A percentile compares a stretch with the other conserved stretches of the same genome.
Evolutionary conservation across 192 early-diverging fungal genomes (phyloP).

Genomic region (Endogone sp.): DNA sequence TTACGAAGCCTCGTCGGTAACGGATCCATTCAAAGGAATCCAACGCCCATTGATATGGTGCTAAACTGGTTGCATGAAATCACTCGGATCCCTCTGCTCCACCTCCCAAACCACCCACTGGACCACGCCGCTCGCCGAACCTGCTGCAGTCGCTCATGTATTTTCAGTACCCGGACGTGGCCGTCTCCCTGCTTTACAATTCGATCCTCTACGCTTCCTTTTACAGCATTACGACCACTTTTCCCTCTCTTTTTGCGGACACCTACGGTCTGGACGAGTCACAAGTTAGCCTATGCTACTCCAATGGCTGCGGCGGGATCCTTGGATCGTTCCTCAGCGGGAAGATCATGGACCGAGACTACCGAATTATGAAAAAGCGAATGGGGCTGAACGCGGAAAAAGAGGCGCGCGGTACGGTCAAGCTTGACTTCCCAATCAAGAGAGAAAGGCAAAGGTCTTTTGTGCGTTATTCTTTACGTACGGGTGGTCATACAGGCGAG

Average conservation of each 20-base stretch:
- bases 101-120: constrained; percentile 8
- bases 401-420: neutral
- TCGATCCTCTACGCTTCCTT: constrained; percentile 26
- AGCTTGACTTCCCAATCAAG: too few species aligned
- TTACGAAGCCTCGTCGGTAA: constrained; percentile 36
- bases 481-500: neutral
- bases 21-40: constrained; percentile 30
- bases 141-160: constrained; percentile 25
- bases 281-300: constrained; percentile 37
- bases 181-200: constrained; percentile 28
- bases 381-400: constrained; percentile 3
- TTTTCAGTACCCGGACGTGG: constrained; percentile 18
- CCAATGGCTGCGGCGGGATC: constrained; percentile 33
- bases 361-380: constrained; percentile 6
- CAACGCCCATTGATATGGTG: constrained; percentile 15
- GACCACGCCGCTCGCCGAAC: constrained; percentile 24
- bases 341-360: constrained; percentile 15
- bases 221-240: constrained; percentile 34
- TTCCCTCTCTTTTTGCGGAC: constrained; percentile 25
- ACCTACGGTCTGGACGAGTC: constrained; percentile 30
- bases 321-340: constrained; percentile 36
- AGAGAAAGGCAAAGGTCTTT: too few species aligned
- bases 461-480: neutral
- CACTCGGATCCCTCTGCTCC: too few species aligned
- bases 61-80: neutral